These are phyloP conservation scores for Glycine latifolia DNA, from an alignment of 306 rosid species.

Conservation along the genomic window DNA sequence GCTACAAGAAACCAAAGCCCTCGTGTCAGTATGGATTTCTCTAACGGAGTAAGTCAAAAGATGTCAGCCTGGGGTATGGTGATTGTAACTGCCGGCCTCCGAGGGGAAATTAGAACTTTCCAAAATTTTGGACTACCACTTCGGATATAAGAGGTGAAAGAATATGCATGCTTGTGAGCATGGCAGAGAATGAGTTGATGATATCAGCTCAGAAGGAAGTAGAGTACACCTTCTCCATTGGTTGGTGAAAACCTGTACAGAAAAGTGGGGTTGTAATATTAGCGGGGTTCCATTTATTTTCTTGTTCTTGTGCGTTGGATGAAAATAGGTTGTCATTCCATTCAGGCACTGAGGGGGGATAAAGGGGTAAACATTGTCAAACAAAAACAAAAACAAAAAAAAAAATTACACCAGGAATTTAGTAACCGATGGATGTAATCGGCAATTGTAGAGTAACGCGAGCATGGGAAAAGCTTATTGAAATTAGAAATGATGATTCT, in stretches of 20 bases:
- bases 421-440: slow-evolving; percentile 71
- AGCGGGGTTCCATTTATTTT: slow-evolving; percentile 69
- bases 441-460: slow-evolving; percentile 83
- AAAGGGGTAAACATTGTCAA: slow-evolving; percentile 45
- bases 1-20: slow-evolving; percentile 81
- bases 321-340: slow-evolving; percentile 55
- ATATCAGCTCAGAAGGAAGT: slow-evolving; percentile 47
- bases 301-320: slow-evolving; percentile 70
- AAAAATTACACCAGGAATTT: slow-evolving; percentile 62
- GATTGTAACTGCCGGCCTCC: slow-evolving; percentile 91
- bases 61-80: slow-evolving; percentile 95
- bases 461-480: slow-evolving; percentile 65
- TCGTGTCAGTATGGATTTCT: slow-evolving; percentile 70
- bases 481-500: slow-evolving; percentile 76
- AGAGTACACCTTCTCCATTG: slow-evolving; percentile 51
- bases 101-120: slow-evolving; percentile 92
- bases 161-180: slow-evolving; percentile 40
- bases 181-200: slow-evolving; percentile 51
- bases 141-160: slow-evolving; percentile 61
- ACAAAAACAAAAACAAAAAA: slow-evolving; percentile 43
- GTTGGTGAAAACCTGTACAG: slow-evolving; percentile 79
- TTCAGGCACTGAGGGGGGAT: slow-evolving; percentile 45
- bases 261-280: slow-evolving; percentile 83
- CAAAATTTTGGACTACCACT: slow-evolving; percentile 95
- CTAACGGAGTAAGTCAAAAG: slow-evolving; percentile 63